Percentiles rank a stretch among this genome's conserved stretches.
These are phyloP conservation scores for Mycena olivaceomarginata DNA, from an alignment of 768 basidiomycete species.

Conservation along the genomic window DNA sequence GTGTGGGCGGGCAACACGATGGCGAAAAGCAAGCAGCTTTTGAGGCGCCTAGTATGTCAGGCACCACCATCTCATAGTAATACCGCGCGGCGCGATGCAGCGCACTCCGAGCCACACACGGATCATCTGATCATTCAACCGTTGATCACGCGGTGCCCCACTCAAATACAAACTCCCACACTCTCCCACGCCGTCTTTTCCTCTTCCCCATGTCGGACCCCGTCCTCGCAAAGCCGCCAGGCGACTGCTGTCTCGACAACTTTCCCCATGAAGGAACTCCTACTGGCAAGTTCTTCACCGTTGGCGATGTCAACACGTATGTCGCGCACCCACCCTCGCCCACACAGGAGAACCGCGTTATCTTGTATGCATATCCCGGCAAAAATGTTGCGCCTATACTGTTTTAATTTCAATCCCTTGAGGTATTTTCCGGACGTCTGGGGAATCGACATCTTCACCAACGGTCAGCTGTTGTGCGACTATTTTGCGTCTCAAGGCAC, in stretches of 20 bases:
- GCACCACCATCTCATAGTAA: background rate
- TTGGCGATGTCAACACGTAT: slow-evolving; percentile 60
- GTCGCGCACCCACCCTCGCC: slow-evolving; percentile 54
- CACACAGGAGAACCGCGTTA: slow-evolving; percentile 29
- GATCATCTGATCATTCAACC: background rate
- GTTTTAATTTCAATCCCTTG: slow-evolving; percentile 41
- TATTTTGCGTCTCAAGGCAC: slow-evolving; percentile 56
- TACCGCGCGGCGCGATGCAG: background rate
- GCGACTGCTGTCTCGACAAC: slow-evolving; percentile 62
- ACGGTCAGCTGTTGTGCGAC: slow-evolving; percentile 67
- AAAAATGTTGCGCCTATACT: background rate
- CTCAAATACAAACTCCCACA: background rate
- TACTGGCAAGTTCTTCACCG: slow-evolving; percentile 45
- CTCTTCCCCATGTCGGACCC: slow-evolving; percentile 39
- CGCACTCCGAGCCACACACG: background rate
- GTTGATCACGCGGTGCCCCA: slow-evolving; percentile 26
- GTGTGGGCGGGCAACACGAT: background rate
- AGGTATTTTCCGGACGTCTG: slow-evolving; percentile 67
- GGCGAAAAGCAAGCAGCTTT: background rate
- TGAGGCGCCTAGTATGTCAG: background rate
- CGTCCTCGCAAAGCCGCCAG: slow-evolving; percentile 54
- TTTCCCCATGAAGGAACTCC: slow-evolving; percentile 62
- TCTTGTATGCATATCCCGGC: slow-evolving; percentile 26
- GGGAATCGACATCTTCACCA: slow-evolving; percentile 63
- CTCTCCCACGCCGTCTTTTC: background rate